phyloP scores from a whole-genome alignment of 1,284 basidiomycete species.

The Anthracocystis setariae region DNA sequence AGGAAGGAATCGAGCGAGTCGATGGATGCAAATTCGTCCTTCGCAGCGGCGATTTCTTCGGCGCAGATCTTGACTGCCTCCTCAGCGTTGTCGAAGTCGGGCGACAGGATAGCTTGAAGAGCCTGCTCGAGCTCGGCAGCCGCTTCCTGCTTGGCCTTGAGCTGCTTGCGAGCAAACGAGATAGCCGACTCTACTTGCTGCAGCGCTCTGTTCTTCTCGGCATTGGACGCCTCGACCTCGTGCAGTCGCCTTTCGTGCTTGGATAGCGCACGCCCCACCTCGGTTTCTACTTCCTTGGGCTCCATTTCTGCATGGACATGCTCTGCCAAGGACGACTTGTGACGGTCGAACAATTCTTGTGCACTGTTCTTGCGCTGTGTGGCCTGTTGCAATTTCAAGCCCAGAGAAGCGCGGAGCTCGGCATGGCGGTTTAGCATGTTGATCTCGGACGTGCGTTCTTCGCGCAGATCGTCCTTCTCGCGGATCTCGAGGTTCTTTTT shows the following conservation, averaged over 20 bases:
- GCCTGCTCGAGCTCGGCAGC: constrained; percentile 69
- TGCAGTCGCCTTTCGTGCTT: constrained; percentile 48
- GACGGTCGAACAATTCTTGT: constrained; percentile 63
- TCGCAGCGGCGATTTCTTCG: constrained; percentile 69
- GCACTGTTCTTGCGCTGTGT: constrained; percentile 23
- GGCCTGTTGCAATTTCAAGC: constrained; percentile 72
- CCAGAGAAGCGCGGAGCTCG: constrained; percentile 82
- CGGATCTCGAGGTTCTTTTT: constrained; percentile 74
- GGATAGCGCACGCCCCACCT: constrained; percentile 73
- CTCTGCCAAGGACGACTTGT: constrained; percentile 75
- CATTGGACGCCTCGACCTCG: constrained; percentile 36
- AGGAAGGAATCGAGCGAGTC: constrained; percentile 72
- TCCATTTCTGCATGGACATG: constrained; percentile 74
- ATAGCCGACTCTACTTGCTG: constrained; percentile 57
- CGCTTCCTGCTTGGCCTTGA: constrained; percentile 73
- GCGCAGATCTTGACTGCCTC: constrained; percentile 74
- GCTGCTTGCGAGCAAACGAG: constrained; percentile 68
- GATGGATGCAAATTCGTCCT: constrained; percentile 64
- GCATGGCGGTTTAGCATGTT: constrained; percentile 81
- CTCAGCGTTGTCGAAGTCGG: constrained; percentile 70
- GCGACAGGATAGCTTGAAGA: constrained; percentile 70
- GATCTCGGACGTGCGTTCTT: constrained; percentile 79
- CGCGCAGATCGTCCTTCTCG: constrained; percentile 77
- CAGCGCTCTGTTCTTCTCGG: constrained; percentile 34
- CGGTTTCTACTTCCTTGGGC: constrained; percentile 77